A percentile compares a stretch with the other conserved stretches of the same genome.
Evolutionary conservation across 805 yeast species (phyloP).

Genomic region (Wickerhamiella alocasiicola): DNA sequence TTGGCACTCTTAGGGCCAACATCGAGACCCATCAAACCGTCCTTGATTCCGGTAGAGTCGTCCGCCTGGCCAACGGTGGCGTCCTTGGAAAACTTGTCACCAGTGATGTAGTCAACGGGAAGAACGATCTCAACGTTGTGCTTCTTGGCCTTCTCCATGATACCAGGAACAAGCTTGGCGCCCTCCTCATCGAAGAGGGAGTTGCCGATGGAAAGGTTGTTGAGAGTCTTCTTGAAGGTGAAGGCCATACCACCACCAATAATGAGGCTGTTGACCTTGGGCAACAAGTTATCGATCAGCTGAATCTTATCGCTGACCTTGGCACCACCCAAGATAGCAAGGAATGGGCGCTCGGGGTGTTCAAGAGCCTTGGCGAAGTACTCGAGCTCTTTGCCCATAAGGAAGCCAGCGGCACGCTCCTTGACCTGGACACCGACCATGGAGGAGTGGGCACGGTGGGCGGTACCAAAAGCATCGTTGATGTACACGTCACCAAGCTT

Average conservation of each 20-base stretch:
- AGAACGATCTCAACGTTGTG: slow-evolving; percentile 86
- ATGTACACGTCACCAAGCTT: slow-evolving; percentile 92
- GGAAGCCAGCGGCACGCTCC: slow-evolving; percentile 97
- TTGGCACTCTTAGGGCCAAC: slow-evolving; percentile 81
- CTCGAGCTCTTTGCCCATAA: slow-evolving; percentile 92
- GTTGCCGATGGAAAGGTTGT: slow-evolving; percentile 76
- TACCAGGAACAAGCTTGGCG: slow-evolving; percentile 84
- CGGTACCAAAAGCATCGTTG: slow-evolving; percentile 97
- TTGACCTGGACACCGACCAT: slow-evolving; percentile 96
- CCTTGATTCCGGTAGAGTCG: slow-evolving; percentile 86
- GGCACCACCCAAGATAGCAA: slow-evolving; percentile 99
- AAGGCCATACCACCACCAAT: slow-evolving; percentile 99
- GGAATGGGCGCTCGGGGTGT: slow-evolving; percentile 95
- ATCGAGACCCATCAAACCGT: slow-evolving; percentile 91
- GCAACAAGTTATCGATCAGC: slow-evolving; percentile 83
- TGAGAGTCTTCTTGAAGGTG: slow-evolving; percentile 91
- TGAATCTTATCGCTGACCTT: slow-evolving; percentile 98
- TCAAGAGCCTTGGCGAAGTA: slow-evolving; percentile 98
- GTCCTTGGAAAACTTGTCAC: slow-evolving; percentile 85
- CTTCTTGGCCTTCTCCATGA: slow-evolving; percentile 92
- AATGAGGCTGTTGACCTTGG: slow-evolving; percentile 88
- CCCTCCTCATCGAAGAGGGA: slow-evolving; percentile 91
- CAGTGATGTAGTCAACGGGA: slow-evolving; percentile 94
- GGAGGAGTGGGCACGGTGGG: slow-evolving; percentile 99
- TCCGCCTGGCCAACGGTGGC: slow-evolving; percentile 79